Base-by-base conservation (phyloP, 768 basidiomycete genomes). In the Cystobasidium tubakii region DNA sequence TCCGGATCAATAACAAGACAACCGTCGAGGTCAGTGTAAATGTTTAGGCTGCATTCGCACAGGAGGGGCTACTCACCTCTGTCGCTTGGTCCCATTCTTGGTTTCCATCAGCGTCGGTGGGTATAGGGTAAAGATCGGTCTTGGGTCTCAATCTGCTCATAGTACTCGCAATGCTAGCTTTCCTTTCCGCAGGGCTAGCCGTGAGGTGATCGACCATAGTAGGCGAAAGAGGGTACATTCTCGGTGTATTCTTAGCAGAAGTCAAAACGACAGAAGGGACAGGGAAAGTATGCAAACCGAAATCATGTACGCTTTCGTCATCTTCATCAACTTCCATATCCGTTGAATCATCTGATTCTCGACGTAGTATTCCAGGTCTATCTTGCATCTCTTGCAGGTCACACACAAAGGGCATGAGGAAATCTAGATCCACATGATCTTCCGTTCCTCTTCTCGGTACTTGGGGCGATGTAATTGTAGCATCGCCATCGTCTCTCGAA, bases 261-360 rank as follows among this genome's bases (percentile, higher is more conserved):
- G 54, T 43, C 3, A 67, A 44, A 34, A 67, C 29, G 21, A 43
- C 31, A 46, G 69, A 71, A 36, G 69, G 69, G 9, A 71, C 69
- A n/a, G 69, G 69, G 55, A 71, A 71, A 53, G 60, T 25, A 12
- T 60, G 54, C 53, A 71, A 46, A 1, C 36, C 29, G 39, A 71
- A 60, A 44, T 71, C 29, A 6, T 60, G 69, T 34, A 71, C 34
- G 34, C 55, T 55, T 27, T 71, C 69, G 25, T 34, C 54, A 33
- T 71, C 69, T 4, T 62, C 69, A 1, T 65, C 63, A 43, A 39
- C 66, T 25, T 39, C 55, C 44, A 27, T 27, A 53, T 67, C 66
- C 15, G 66, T 60, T 17, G 21, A 34, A 60, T 60, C 57, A 60
- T 31, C 50, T 3, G 54, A 55, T 1, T 67, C 29, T 29, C 42